Conservation (phyloP, 1,284 basidiomycete genomes). For the Boletus hoseneyae region DNA sequence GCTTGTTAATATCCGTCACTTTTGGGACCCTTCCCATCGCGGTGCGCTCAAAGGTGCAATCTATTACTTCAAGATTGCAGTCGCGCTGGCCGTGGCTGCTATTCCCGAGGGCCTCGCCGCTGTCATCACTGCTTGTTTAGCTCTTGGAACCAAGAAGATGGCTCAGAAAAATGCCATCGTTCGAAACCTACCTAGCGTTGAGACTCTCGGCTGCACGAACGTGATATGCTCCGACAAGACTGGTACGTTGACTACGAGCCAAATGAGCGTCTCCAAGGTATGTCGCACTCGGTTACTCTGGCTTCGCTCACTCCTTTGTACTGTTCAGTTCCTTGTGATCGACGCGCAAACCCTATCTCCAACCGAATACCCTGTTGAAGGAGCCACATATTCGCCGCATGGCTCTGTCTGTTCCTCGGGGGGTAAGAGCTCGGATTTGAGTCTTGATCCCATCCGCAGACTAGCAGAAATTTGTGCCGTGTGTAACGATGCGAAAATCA, state of each 20-base stretch:
- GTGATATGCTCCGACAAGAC: constrained; percentile 98
- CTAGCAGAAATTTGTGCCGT: constrained; percentile 87
- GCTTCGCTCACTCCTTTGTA: constrained; percentile 11
- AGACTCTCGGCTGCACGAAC: constrained; percentile 94
- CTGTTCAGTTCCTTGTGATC: constrained; percentile 68
- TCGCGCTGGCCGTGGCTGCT: constrained; percentile 92
- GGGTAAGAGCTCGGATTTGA: constrained; percentile 59
- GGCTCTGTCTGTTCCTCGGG: constrained; percentile 68
- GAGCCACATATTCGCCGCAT: constrained; percentile 84
- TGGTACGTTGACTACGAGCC: constrained; percentile 92
- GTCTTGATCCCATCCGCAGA: constrained; percentile 72
- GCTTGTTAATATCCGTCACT: constrained; percentile 93
- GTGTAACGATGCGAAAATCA: constrained; percentile 90
- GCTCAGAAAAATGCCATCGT: constrained; percentile 97
- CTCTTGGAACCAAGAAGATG: constrained; percentile 97
- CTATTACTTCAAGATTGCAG: constrained; percentile 98
- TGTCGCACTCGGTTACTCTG: constrained; percentile 21
- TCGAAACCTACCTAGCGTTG: constrained; percentile 91
- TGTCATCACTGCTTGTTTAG: constrained; percentile 95
- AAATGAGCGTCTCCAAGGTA: constrained; percentile 91
- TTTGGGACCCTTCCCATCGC: constrained; percentile 88
- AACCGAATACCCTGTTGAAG: constrained; percentile 79
- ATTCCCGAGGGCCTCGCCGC: constrained; percentile 95
- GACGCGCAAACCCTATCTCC: constrained; percentile 51
- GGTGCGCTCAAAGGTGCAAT: constrained; percentile 88